phyloP scores from a whole-genome alignment of 139 green algal species.

The Micractinium conductrix region DNA sequence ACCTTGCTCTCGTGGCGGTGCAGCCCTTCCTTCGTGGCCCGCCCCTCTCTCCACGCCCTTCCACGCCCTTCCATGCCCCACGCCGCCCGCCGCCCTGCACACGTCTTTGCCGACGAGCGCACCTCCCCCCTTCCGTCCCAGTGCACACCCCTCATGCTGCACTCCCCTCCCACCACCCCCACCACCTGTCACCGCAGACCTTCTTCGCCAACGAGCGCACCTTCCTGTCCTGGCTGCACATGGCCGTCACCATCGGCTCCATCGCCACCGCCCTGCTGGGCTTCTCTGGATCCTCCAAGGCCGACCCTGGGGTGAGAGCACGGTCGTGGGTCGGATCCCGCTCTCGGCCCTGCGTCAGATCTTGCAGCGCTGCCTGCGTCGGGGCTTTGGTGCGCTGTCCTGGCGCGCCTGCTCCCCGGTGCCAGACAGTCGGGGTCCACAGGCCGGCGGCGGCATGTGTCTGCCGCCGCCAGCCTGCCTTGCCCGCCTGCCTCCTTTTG shows the following conservation, averaged over 20 bases:
- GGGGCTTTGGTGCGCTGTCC: no score
- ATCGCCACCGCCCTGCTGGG: slow-evolving; percentile 81
- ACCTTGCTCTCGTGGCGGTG: no score
- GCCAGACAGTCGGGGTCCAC: no score
- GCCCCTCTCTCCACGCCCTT: no score
- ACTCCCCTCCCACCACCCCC: neutral
- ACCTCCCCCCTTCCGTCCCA: slow-evolving; percentile 97
- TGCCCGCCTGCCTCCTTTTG: neutral
- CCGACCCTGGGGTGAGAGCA: neutral
- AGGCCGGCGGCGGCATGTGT: no score
- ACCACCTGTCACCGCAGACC: slow-evolving; percentile 43
- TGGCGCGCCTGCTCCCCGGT: no score
- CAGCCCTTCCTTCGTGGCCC: no score
- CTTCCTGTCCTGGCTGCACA: slow-evolving; percentile 96
- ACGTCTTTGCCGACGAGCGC: slow-evolving; percentile 95
- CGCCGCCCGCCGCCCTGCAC: no score
- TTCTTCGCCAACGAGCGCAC: slow-evolving; percentile 98
- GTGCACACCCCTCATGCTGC: slow-evolving; percentile 54
- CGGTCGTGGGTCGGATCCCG: no score
- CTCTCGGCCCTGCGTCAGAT: neutral
- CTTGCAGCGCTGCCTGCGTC: neutral
- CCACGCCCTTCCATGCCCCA: no score
- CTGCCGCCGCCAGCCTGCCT: no score
- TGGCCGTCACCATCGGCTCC: slow-evolving; percentile 90
- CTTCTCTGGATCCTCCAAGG: slow-evolving; percentile 50